Evolutionary conservation across 176 grass and related monocot species (phyloP).

Genomic region (Avena atlantica): DNA sequence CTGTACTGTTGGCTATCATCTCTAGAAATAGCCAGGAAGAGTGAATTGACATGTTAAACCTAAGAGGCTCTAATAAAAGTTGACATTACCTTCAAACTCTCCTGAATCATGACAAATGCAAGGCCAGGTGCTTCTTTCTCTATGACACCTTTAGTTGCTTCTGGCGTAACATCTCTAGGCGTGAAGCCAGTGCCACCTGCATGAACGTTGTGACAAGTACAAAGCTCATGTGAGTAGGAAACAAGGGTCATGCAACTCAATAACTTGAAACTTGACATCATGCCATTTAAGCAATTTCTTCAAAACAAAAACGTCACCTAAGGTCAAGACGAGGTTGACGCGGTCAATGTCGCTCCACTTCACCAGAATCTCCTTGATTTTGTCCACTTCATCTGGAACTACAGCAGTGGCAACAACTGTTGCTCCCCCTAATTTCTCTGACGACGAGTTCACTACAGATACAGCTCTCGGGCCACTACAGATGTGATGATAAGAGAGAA

Average conservation of each 20-base stretch:
- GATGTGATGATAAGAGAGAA: not conserved
- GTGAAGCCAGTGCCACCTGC: conserved; percentile 96
- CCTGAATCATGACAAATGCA: conserved; percentile 86
- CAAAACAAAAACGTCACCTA: conserved; percentile 46
- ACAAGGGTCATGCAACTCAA: not conserved
- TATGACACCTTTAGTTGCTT: conserved; percentile 86
- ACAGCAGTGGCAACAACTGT: conserved; percentile 77
- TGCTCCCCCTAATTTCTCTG: conserved; percentile 84
- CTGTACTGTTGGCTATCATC: not conserved
- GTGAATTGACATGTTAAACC: not conserved
- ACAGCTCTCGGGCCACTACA: conserved; percentile 89
- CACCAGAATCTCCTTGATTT: conserved; percentile 73
- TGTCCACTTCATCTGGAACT: conserved; percentile 88
- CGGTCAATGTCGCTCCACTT: conserved; percentile 72
- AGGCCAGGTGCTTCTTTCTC: conserved; percentile 91
- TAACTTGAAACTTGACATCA: conserved; percentile 37
- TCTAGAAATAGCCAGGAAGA: not conserved
- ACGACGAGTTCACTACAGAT: conserved; percentile 82
- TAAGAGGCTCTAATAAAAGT: not conserved
- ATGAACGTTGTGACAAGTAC: conserved; percentile 14
- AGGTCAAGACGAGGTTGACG: conserved; percentile 84
- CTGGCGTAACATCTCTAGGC: conserved; percentile 85
- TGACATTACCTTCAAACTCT: conserved; percentile 77
- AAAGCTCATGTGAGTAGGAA: conserved; percentile 33
- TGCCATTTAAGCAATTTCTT: not conserved